Evolutionary conservation across 192 early-diverging fungal species (phyloP), one percentile per base, ranked within the genome.

Genomic region (Backusella psychrophila): DNA sequence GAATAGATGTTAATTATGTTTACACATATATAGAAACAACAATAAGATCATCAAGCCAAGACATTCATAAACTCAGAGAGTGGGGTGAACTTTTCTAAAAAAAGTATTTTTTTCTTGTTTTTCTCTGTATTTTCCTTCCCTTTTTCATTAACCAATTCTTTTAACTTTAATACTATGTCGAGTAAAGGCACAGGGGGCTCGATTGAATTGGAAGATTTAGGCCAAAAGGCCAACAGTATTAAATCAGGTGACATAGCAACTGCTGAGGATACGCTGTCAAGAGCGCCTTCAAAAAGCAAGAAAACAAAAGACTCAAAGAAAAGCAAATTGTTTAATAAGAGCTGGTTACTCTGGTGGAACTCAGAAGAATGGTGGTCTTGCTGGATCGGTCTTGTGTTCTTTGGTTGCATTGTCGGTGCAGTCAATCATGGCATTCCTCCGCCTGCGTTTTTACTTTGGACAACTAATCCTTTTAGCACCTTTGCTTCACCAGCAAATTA

Each of bases 311-410:
- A 29, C 7, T 29, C 21, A 29, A 63, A 63, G 26, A 63, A 63
- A 29, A 63, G 56, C 26, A 63, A 63, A 12, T 12, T 63, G 56
- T 63, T 63, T 29, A 26, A 71, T 19, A 77, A 82, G 41, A 66
- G 78, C 34, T 88, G 81, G 81, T 74, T 85, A 11, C 71, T 86
- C 34, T 86, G 87, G 73, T 88, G 87, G 87, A 88, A 88, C 68
- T 74, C 80, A 15, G 85, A 86, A 67, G 87, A 88, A 63, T 88
- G 87, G 87, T 86, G 85, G 87, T 76, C 87, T 11, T 86, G 85
- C 68, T 88, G 87, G 87, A 86, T 88, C 29, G 87, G 87, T 19
- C 76, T 88, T 23, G 75, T 86, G 26, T 81, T 88, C 66, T 85
- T 88, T 71, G 85, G 80, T 14, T 59, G 81, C 38, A 78, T 88